Evolutionary conservation across 2,329 filamentous ascomycete species (phyloP).

Genomic region (Botrytis galanthina): DNA sequence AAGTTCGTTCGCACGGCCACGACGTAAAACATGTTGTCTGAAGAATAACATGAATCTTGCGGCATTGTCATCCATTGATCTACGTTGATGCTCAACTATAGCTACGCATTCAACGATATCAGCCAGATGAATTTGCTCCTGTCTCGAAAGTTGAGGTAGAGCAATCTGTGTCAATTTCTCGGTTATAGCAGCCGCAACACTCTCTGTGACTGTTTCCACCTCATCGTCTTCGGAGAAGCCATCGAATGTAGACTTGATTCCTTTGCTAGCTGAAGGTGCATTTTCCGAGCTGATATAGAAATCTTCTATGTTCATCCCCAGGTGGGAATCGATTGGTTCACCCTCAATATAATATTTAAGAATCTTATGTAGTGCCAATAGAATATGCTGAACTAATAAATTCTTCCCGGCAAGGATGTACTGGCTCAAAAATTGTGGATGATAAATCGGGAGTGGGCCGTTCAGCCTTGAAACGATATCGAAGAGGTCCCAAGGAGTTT

Average conservation of each 20-base stretch:
- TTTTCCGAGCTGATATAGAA: slow-evolving; percentile 48
- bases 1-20: slow-evolving; percentile 61
- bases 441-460: slow-evolving; percentile 83
- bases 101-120: slow-evolving; percentile 83
- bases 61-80: slow-evolving; percentile 88
- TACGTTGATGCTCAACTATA: slow-evolving; percentile 79
- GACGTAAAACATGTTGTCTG: slow-evolving; percentile 72
- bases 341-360: slow-evolving; percentile 82
- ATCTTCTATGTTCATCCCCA: slow-evolving; percentile 63
- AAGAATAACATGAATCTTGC: slow-evolving; percentile 86
- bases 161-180: slow-evolving; percentile 72
- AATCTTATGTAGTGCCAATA: slow-evolving; percentile 69
- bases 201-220: slow-evolving; percentile 66
- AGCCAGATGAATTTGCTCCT: slow-evolving; percentile 81
- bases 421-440: slow-evolving; percentile 86
- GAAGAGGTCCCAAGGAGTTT: slow-evolving; percentile 60
- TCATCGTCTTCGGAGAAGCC: slow-evolving; percentile 54
- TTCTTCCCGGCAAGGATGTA: slow-evolving; percentile 81
- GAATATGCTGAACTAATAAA: slow-evolving; percentile 65
- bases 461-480: slow-evolving; percentile 81
- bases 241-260: slow-evolving; percentile 43
- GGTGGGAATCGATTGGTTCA: slow-evolving; percentile 74
- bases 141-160: slow-evolving; percentile 77
- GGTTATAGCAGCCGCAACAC: slow-evolving; percentile 66
- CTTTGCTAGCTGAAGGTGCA: slow-evolving; percentile 27